phyloP scores from a whole-genome alignment of 1,284 basidiomycete genomes.

The Cystobasidium slooffiae region DNA sequence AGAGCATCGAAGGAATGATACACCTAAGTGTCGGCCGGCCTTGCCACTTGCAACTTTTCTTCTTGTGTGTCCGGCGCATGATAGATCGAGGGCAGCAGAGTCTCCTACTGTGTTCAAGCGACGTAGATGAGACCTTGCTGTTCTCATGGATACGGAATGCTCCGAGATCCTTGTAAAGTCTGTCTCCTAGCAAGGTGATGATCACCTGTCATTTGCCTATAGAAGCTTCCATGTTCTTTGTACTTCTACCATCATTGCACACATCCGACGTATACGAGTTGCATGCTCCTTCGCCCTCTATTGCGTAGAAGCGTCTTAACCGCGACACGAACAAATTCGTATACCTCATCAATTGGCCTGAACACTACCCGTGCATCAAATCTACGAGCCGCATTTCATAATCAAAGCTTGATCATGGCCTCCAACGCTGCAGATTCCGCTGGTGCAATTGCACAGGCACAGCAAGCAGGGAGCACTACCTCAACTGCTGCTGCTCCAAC shows the following conservation, averaged over 20 bases:
- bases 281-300: slow-evolving; percentile 35
- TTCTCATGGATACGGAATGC: too few relatives aligned
- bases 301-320: slow-evolving; percentile 25
- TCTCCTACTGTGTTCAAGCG: too few relatives aligned
- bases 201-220: too few relatives aligned
- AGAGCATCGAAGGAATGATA: too few relatives aligned
- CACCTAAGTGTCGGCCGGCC: too few relatives aligned
- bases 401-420: slow-evolving; percentile 12
- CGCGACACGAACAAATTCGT: not conserved
- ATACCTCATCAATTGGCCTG: not conserved
- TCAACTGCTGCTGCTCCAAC: slow-evolving; percentile 34
- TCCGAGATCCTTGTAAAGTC: too few relatives aligned
- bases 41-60: too few relatives aligned
- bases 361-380: not conserved
- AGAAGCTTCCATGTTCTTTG: not conserved
- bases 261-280: not conserved
- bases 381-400: not conserved
- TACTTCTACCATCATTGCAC: not conserved
- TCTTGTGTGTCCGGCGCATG: too few relatives aligned
- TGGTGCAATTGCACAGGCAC: slow-evolving; percentile 37
- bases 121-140: too few relatives aligned
- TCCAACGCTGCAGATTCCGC: slow-evolving; percentile 15
- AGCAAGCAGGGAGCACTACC: slow-evolving; percentile 26
- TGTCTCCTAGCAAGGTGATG: too few relatives aligned
- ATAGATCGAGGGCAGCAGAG: too few relatives aligned